A percentile compares a stretch with the other conserved stretches of the same genome.
Conservation (phyloP, 352 stramenopile species). For the Pythium apleroticum region DNA sequence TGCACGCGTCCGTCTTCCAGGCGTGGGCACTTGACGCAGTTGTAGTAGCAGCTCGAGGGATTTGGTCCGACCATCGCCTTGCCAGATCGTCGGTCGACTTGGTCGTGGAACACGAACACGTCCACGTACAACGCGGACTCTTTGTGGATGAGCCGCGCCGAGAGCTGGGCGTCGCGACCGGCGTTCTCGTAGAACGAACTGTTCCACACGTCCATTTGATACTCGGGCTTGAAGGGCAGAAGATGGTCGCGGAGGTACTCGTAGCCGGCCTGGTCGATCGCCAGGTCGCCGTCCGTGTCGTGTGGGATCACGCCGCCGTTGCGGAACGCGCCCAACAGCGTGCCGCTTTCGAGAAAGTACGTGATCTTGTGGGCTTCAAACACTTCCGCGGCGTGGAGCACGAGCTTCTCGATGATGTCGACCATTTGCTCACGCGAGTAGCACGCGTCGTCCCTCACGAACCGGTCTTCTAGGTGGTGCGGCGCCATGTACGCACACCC, state of each 20-base stretch:
- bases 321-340: slow-evolving; percentile 31
- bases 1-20: slow-evolving; percentile 1
- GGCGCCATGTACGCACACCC: slow-evolving; percentile 12
- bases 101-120: slow-evolving; percentile 32
- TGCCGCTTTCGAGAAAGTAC: slow-evolving; percentile 35
- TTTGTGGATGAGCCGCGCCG: slow-evolving; percentile 28
- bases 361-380: slow-evolving; percentile 28
- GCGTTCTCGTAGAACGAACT: slow-evolving; percentile 12
- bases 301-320: slow-evolving; percentile 28
- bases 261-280: slow-evolving; percentile 22
- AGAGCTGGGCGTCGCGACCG: slow-evolving; percentile 27
- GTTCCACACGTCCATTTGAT: slow-evolving; percentile 26
- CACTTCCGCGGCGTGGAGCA: slow-evolving; percentile 16
- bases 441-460: slow-evolving; percentile 16
- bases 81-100: slow-evolving; percentile 10
- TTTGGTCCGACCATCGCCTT: slow-evolving; percentile 17
- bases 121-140: slow-evolving; percentile 33
- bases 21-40: slow-evolving; percentile 21
- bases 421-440: slow-evolving; percentile 17
- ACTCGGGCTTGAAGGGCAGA: too few species aligned
- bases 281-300: slow-evolving; percentile 33
- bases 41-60: slow-evolving; percentile 21
- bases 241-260: slow-evolving; percentile 14
- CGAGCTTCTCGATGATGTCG: slow-evolving; percentile 29
- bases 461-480: slow-evolving; percentile 25